A percentile compares a stretch with the other conserved stretches of the same genome.
phyloP scores from a whole-genome alignment of 768 basidiomycete species.

The Amanita pallidorosea region DNA sequence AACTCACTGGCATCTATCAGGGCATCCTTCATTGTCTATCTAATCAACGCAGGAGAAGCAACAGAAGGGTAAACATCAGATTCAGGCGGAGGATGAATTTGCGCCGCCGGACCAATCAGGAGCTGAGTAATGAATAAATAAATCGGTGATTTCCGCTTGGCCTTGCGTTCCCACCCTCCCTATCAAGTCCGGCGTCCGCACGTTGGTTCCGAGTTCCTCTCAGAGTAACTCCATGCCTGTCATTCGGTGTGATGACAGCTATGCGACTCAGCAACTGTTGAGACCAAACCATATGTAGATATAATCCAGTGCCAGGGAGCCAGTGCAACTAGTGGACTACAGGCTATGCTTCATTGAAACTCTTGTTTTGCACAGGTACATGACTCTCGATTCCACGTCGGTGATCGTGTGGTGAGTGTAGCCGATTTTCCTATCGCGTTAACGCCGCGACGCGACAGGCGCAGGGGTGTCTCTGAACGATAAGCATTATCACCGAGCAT shows the following conservation, averaged over 20 bases:
- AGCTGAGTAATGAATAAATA: not conserved
- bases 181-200: not conserved
- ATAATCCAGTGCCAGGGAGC: not conserved
- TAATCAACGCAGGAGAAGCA: not conserved
- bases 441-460: not conserved
- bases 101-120: slow-evolving; percentile 1
- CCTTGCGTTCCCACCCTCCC: not conserved
- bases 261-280: not conserved
- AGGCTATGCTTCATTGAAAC: not conserved
- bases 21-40: slow-evolving; percentile 42
- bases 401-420: not conserved
- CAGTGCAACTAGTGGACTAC: not conserved
- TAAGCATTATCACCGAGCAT: slow-evolving; percentile 1
- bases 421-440: not conserved
- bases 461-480: not conserved
- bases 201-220: not conserved
- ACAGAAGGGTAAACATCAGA: not conserved
- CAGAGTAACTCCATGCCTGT: slow-evolving; percentile 2
- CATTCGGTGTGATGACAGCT: not conserved
- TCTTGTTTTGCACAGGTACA: not conserved
- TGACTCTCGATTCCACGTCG: not conserved
- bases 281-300: not conserved
- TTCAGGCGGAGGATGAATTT: not conserved
- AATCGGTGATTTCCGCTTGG: not conserved
- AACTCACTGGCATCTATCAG: slow-evolving; percentile 59